Conservation (phyloP, 177 flowering plant species). For the Vitis hybrid region DNA sequence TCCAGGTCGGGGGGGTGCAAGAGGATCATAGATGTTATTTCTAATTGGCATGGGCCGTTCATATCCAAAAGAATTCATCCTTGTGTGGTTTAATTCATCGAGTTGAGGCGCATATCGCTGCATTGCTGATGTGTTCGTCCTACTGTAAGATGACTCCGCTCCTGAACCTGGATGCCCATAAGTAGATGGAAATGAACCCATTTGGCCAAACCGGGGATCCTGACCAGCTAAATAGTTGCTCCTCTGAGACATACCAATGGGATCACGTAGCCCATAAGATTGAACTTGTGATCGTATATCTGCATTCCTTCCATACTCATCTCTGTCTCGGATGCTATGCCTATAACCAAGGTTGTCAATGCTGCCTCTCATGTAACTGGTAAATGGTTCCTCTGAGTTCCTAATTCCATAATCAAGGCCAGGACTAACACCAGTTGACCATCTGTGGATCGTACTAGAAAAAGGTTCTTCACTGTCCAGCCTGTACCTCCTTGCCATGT, state of each 20-base stretch:
- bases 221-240: slow-evolving; percentile 16
- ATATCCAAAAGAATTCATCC: slow-evolving; percentile 20
- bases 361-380: slow-evolving; percentile 8
- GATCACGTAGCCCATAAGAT: slow-evolving; percentile 33
- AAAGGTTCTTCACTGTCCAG: slow-evolving; percentile 11
- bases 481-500: slow-evolving; percentile 22
- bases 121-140: slow-evolving; percentile 36
- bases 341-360: slow-evolving; percentile 15
- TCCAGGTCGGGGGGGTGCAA: slow-evolving; percentile 23
- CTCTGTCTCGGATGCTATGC: slow-evolving; percentile 11
- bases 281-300: slow-evolving; percentile 23
- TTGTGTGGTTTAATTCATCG: slow-evolving; percentile 48
- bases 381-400: slow-evolving; percentile 9
- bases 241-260: slow-evolving; percentile 17
- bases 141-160: slow-evolving; percentile 19
- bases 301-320: slow-evolving; percentile 16
- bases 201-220: slow-evolving; percentile 23
- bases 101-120: slow-evolving; percentile 58
- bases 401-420: slow-evolving; percentile 12
- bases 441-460: slow-evolving; percentile 2
- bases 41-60: slow-evolving; percentile 2
- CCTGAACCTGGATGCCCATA: slow-evolving; percentile 21
- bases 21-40: slow-evolving; percentile 15
- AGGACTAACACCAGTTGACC: slow-evolving; percentile 8
- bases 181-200: slow-evolving; percentile 22